phyloP scores from a whole-genome alignment of 2,329 filamentous ascomycete genomes.

The Pezicula rhizophila region DNA sequence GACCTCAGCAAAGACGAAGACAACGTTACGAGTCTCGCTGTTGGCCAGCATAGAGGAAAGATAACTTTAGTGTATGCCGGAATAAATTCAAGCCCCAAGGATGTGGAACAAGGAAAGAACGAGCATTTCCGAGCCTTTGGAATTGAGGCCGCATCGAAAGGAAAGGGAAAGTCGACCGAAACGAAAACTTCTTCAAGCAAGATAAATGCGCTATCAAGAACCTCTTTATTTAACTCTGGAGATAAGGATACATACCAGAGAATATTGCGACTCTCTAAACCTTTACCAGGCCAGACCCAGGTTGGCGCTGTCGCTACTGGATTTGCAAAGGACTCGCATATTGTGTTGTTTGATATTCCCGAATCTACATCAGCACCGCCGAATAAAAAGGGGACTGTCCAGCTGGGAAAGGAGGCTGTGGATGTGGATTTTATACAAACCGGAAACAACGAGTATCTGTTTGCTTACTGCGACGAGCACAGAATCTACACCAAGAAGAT shows the following conservation, averaged over 20 bases:
- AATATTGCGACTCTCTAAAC: constrained; percentile 47
- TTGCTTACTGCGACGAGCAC: constrained; percentile 74
- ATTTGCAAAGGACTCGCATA: constrained; percentile 67
- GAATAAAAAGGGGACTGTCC: constrained; percentile 42
- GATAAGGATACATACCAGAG: constrained; percentile 53
- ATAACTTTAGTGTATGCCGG: constrained; percentile 62
- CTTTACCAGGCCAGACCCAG: constrained; percentile 47
- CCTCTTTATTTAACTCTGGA: constrained; percentile 44
- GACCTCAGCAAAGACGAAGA: constrained; percentile 81
- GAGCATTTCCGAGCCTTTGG: constrained; percentile 76
- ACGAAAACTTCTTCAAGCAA: constrained; percentile 27
- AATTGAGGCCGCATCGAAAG: constrained; percentile 34
- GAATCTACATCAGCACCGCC: constrained; percentile 40
- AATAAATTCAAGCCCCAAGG: constrained; percentile 72
- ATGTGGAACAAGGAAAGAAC: constrained; percentile 71
- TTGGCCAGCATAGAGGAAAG: constrained; percentile 54
- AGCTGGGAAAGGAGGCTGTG: constrained; percentile 51
- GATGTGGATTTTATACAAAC: constrained; percentile 66
- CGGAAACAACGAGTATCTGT: constrained; percentile 55
- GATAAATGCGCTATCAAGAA: constrained; percentile 47
- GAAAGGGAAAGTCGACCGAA: constrained; percentile 27
- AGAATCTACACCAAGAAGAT: constrained; percentile 56
- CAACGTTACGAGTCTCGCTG: constrained; percentile 76
- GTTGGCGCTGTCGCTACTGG: constrained; percentile 76
- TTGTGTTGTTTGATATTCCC: constrained; percentile 68